phyloP scores from a whole-genome alignment of 2,329 filamentous ascomycete species.

The Fusarium papillatum region DNA sequence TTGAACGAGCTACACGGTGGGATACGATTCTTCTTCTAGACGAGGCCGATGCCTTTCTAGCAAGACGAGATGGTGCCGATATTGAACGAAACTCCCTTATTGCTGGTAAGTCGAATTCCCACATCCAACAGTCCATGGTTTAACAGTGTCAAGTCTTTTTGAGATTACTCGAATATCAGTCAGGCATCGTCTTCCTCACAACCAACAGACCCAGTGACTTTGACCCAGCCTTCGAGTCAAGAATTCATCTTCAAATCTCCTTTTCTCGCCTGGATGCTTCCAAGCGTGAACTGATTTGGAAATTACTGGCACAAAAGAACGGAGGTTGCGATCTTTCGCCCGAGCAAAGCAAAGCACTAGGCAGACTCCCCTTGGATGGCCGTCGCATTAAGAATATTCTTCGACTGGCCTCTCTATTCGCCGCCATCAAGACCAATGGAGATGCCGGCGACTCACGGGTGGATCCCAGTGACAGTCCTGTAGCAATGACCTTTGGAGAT shows the following conservation, averaged over 20 bases:
- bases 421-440: not conserved
- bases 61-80: not conserved
- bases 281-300: not conserved
- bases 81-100: not conserved
- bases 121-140: not conserved
- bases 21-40: not conserved
- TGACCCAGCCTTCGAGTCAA: not conserved
- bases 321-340: not conserved
- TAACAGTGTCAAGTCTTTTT: not conserved
- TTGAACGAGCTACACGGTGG: not conserved
- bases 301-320: not conserved
- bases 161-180: not conserved
- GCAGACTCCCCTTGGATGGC: not conserved
- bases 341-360: not conserved
- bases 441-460: not conserved
- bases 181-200: not conserved
- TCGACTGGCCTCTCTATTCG: not conserved
- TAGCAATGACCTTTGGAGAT: not conserved
- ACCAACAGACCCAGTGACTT: not conserved
- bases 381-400: not conserved
- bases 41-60: not conserved
- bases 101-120: not conserved
- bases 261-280: not conserved
- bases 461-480: not conserved
- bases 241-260: not conserved